Evolutionary conservation across 2,329 filamentous ascomycete genomes (phyloP), one percentile per base, ranked within the genome.

Genomic region (Nothomitra cinnamomea): DNA sequence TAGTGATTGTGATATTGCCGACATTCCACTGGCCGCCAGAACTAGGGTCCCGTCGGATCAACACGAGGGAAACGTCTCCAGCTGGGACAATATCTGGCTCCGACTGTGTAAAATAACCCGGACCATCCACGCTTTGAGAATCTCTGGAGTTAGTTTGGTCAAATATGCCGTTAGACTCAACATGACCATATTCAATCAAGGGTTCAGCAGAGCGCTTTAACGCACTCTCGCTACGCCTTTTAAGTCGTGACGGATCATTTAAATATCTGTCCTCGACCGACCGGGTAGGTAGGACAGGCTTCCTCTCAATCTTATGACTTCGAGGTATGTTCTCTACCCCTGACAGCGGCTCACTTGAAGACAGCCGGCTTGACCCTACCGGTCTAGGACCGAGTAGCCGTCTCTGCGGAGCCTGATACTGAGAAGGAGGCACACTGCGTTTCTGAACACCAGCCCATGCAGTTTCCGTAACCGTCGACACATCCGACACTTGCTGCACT

Each of bases 1-100:
- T 4, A 13, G 28, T 32, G 15, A 54, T 42, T 12, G 73, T 74
- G 50, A 87, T 74, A 53, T 73, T 79, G 21, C 80, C 85, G 12
- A 88, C 75, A 61, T 88, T 88, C 83, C 83, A 87, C 64, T 88
- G 85, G 53, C 72, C 73, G 6, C 79, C 79, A 7, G 80, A 78
- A 21, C 75, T 72, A 1, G 82, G 82, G 62, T 88, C 82, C 58
- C 84, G 77, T n/a, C 85, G 80, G 60, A 88, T 87, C 13, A 89
- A 65, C 0, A 79, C 82, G 47, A 73, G 64, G 53, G 53, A 53
- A 24, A 28, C 15, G 13, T 21, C 13, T 15, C 22, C 21, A 41
- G 24, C 8, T 12, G 15, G 5, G 4, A n/a, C 12, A 13, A 12
- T 24, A 40, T 42, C 50, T 21, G 17, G 41, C n/a, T 19, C 19